Base-by-base conservation (phyloP, 768 basidiomycete species). In the Calocera viscosa region DNA sequence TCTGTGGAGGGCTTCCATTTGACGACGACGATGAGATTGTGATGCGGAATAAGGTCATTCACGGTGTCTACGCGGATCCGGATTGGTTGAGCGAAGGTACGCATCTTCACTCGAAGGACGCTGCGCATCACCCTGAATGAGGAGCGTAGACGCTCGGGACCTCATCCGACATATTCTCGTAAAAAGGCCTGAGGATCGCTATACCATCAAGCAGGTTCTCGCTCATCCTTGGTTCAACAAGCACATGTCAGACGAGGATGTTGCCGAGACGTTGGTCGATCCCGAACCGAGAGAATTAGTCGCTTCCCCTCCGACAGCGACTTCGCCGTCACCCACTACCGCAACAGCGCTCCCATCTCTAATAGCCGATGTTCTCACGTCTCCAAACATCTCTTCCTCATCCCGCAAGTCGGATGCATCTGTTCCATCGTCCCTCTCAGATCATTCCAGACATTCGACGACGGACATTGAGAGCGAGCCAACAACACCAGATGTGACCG, bases 1-100 rank as follows among this genome's bases (percentile, higher is more conserved):
- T 96, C 49, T 93, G 91, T 0, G 94, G 94, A 7, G 90, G 89
- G 10, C 77, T 94, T 19, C 92, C 92, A 1, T 94, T 93, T 72
- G 91, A 94, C 71, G 89, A 94, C 70, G 93, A 94, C 67, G 87
- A 94, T 74, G 91, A 93, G 76, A 75, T 76, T 41, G 74, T 87
- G 14, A 95, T 95, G 91, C 87, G 87, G 69, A 78, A 81, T 65
- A 88, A 90, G 76, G 90, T 99, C 69, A 85, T 93, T 65, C 79
- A 85, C 69, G 91, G 89, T 17, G 86, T 88, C 49, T 98, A 90
- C 73, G 91, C 95, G 69, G 90, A 97, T 73, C 94, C 93, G 7
- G 84, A 86, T 67, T 99, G 94, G 94, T 80, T 98, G 19, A 90
- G 91, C 32, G 77, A 82, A 72, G 91, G 94, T 94, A 75, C 66